Conservation (phyloP, 2,329 filamentous ascomycete species). For the Cytospora chrysosperma region DNA sequence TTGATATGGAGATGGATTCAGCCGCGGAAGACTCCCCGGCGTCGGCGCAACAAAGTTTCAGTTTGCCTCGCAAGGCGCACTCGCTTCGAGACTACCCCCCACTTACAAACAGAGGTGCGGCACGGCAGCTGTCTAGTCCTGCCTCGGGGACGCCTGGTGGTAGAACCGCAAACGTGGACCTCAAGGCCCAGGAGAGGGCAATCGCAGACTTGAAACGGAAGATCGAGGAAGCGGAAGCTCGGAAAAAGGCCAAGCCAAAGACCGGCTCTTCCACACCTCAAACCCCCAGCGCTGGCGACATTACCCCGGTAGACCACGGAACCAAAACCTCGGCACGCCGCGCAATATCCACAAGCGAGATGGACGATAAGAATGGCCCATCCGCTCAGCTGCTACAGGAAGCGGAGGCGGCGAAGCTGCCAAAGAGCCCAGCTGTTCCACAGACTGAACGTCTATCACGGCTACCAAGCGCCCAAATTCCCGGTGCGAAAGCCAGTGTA, state of each 20-base stretch:
- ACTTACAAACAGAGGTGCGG: conserved; percentile 37
- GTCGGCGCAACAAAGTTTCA: conserved; percentile 33
- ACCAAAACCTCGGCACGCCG: conserved; percentile 23
- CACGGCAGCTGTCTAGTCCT: conserved; percentile 43
- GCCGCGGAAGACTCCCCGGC: conserved; percentile 42
- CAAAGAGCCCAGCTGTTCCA: conserved; percentile 28
- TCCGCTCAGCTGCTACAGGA: conserved; percentile 30
- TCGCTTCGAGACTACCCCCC: conserved; percentile 47
- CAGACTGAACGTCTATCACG: conserved; percentile 32
- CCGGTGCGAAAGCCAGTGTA: conserved; percentile 39
- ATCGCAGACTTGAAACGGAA: conserved; percentile 61
- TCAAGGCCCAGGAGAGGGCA: conserved; percentile 48
- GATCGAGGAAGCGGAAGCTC: conserved; percentile 58
- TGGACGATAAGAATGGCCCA: conserved; percentile 25
- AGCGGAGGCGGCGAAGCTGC: conserved; percentile 29
- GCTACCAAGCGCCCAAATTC: conserved; percentile 40
- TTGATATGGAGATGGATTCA: conserved; percentile 67
- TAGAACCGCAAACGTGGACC: conserved; percentile 16
- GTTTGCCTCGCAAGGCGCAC: conserved; percentile 35
- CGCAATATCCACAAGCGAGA: conserved; percentile 26
- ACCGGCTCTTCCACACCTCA: conserved; percentile 30
- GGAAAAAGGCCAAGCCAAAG: conserved; percentile 45
- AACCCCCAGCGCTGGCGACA: conserved; percentile 29
- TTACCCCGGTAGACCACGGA: conserved; percentile 33
- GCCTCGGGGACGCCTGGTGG: conserved; percentile 28